Percentiles rank a stretch among this genome's conserved stretches.
These are phyloP conservation scores for Xylariaceae sp. DNA, from an alignment of 2,329 filamentous ascomycete species.

Conservation along the genomic window DNA sequence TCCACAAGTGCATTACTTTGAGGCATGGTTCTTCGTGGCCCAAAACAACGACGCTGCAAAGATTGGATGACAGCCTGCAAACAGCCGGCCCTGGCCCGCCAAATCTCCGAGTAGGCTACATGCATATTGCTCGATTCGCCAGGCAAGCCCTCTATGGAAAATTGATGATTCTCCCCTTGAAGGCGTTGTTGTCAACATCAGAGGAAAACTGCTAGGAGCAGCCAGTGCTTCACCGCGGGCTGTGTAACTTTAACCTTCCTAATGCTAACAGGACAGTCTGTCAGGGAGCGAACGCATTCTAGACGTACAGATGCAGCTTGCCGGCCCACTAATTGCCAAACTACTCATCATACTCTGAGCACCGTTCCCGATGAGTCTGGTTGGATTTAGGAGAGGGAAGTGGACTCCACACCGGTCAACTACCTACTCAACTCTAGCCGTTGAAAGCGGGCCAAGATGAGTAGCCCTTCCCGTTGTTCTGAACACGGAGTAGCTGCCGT, in stretches of 20 bases:
- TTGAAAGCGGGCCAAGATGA: too few relatives aligned
- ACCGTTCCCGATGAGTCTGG: not conserved
- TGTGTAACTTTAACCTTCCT: too few relatives aligned
- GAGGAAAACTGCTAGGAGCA: too few relatives aligned
- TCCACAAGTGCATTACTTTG: constrained; percentile 10
- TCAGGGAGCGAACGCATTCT: not conserved
- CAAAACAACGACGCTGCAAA: not conserved
- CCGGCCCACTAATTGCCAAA: not conserved
- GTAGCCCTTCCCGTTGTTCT: not conserved
- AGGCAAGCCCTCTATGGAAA: not conserved
- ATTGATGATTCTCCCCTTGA: not conserved
- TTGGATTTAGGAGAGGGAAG: not conserved
- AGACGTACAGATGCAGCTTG: constrained; percentile 1
- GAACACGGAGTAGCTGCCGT: not conserved
- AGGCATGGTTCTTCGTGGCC: constrained; percentile 6
- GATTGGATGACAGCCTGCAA: constrained; percentile 17
- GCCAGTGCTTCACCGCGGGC: too few relatives aligned
- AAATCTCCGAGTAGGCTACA: constrained; percentile 28
- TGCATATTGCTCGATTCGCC: constrained; percentile 23
- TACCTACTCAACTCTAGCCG: too few relatives aligned
- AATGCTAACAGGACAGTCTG: not conserved
- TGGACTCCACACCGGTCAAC: not conserved
- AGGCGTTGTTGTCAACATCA: too few relatives aligned
- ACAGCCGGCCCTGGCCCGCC: constrained; percentile 19
- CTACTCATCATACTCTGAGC: not conserved